Evolutionary conservation across 306 rosid genomes (phyloP).

Genomic region (Quercus cerris): DNA sequence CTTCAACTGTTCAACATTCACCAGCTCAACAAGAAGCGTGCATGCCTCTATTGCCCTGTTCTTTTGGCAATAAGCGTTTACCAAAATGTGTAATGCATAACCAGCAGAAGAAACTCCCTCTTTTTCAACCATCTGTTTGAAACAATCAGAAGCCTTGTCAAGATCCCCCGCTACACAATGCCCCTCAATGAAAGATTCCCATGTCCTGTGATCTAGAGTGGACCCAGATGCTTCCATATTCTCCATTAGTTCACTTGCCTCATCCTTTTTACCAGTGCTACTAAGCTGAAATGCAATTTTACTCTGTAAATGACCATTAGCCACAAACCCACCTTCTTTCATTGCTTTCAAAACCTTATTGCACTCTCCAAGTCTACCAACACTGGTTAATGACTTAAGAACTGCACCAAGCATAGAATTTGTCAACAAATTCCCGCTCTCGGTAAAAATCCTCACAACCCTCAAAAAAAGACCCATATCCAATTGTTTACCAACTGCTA

Average conservation of each 20-base stretch:
- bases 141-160: slow-evolving; percentile 52
- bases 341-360: slow-evolving; percentile 63
- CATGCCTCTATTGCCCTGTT: slow-evolving; percentile 45
- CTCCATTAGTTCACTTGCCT: slow-evolving; percentile 44
- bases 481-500: slow-evolving; percentile 46
- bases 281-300: slow-evolving; percentile 53
- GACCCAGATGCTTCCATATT: slow-evolving; percentile 47
- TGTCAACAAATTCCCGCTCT: slow-evolving; percentile 48
- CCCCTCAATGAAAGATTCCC: slow-evolving; percentile 62
- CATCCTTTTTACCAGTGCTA: slow-evolving; percentile 51
- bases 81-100: no score
- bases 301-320: slow-evolving; percentile 33
- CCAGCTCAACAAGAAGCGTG: slow-evolving; percentile 45
- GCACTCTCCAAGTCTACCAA: slow-evolving; percentile 52
- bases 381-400: slow-evolving; percentile 58
- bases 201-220: slow-evolving; percentile 40
- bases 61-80: no score
- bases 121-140: slow-evolving; percentile 25
- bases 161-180: slow-evolving; percentile 62
- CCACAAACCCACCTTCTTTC: slow-evolving; percentile 58
- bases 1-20: slow-evolving; percentile 40
- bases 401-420: slow-evolving; percentile 52
- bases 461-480: slow-evolving; percentile 57
- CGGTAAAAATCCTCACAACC: slow-evolving; percentile 46
- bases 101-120: no score